phyloP scores from a whole-genome alignment of 352 stramenopile genomes.

The Phytophthora macrochlamydospora region DNA sequence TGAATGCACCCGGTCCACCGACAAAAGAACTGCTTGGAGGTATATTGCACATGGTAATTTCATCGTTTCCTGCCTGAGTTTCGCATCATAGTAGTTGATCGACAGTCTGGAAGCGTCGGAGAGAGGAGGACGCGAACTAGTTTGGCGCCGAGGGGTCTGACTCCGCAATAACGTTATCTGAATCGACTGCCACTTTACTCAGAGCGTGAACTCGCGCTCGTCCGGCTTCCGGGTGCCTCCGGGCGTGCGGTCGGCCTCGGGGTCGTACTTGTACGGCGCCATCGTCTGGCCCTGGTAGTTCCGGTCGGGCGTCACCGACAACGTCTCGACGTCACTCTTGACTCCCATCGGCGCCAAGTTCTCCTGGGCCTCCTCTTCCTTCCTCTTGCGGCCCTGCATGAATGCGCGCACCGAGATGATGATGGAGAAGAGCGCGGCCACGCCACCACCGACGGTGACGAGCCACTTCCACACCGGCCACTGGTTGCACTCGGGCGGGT shows the following conservation, averaged over 20 bases:
- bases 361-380: constrained; percentile 18
- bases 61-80: constrained; percentile 4
- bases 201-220: constrained; percentile 47
- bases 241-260: constrained; percentile 20
- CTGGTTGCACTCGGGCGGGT: constrained; percentile 53
- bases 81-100: neutral
- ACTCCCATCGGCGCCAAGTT: constrained; percentile 16
- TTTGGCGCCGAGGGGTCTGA: constrained; percentile 11
- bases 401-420: constrained; percentile 57
- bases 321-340: constrained; percentile 44
- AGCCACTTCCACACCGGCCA: constrained; percentile 65
- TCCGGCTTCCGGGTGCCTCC: constrained; percentile 28
- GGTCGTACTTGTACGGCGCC: constrained; percentile 38
- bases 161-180: constrained; percentile 36
- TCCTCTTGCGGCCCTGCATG: constrained; percentile 46
- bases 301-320: constrained; percentile 37
- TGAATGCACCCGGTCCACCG: no score
- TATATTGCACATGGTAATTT: constrained; percentile 25
- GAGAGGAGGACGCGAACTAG: constrained; percentile 17
- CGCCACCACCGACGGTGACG: constrained; percentile 56
- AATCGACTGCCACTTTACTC: constrained; percentile 5
- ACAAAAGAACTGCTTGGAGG: constrained; percentile 12
- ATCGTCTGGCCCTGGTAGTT: constrained; percentile 23
- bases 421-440: constrained; percentile 67
- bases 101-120: constrained; percentile 11